Evolutionary conservation across 2,329 filamentous ascomycete genomes (phyloP).

Genomic region (Fusarium papillatum): DNA sequence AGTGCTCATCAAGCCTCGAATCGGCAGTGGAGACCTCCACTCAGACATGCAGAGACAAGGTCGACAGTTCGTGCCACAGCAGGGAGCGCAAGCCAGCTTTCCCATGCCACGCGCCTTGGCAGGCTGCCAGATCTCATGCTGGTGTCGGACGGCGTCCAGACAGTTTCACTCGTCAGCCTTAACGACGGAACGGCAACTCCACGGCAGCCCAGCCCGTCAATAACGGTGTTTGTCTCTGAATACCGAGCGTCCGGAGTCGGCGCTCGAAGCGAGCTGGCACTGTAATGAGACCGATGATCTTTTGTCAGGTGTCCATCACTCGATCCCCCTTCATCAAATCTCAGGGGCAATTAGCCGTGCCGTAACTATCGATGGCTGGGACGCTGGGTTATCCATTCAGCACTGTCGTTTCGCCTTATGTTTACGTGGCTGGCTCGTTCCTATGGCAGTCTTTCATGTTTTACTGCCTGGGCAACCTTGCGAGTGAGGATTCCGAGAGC

Average conservation of each 20-base stretch:
- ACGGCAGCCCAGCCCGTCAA: not conserved
- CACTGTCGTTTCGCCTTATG: not conserved
- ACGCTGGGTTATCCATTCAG: not conserved
- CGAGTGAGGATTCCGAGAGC: not conserved
- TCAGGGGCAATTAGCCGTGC: constrained; percentile 9
- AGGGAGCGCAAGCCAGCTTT: constrained; percentile 22
- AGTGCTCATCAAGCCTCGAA: constrained; percentile 1
- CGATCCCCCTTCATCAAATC: constrained; percentile 9
- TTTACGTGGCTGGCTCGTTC: constrained; percentile 13
- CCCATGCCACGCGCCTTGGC: constrained; percentile 24
- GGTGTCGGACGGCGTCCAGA: constrained; percentile 10
- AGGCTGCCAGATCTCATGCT: constrained; percentile 32
- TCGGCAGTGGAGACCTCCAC: constrained; percentile 15
- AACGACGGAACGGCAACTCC: constrained; percentile 4
- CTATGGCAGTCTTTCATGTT: not conserved
- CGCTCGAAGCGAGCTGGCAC: constrained; percentile 2
- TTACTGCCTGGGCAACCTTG: constrained; percentile 4
- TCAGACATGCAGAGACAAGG: constrained; percentile 24
- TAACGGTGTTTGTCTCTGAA: not conserved
- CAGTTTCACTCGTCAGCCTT: constrained; percentile 34
- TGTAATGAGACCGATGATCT: constrained; percentile 8
- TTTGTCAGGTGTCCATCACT: constrained; percentile 10
- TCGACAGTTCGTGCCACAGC: constrained; percentile 28
- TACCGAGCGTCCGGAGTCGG: constrained; percentile 1
- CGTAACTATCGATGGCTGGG: constrained; percentile 7